Base-by-base conservation (phyloP, 192 early-diverging fungal species). In the Geranomyces michiganensis region DNA sequence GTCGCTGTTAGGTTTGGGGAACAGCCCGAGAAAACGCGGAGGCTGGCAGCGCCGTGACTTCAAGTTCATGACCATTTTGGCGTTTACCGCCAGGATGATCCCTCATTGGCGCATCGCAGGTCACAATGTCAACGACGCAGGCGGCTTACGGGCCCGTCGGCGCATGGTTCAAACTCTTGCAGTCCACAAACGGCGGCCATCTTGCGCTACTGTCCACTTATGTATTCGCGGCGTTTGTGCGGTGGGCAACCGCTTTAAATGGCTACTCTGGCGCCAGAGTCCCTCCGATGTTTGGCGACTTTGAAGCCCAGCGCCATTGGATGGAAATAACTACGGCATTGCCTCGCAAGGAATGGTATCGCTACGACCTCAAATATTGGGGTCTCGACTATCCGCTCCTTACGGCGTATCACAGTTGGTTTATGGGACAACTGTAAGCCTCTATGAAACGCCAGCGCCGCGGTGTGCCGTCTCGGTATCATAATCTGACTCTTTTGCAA, bases 251-350 rank as follows among this genome's bases (percentile, higher is more conserved):
- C 0, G 82, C 81, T 15, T 80, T 93, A 36, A 80, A 84, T 45
- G 86, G 85, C 8, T 92, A 95, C 67, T 95, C 93, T 62, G 93
- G 90, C 19, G 70, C 72, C 27, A 82, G 83, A 14, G 82, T 73
- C 3, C 90, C 91, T n/a, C 97, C 94, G 22, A 78, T 92, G 66
- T 91, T 81, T 78, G 97, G 97, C 41, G 97, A 99, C 78, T 99
- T 95, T 79, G 97, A 99, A 68, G 97, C 97, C 4, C 97, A 99
- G 72, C 82, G 97, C 29, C 97, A 99, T 77, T 99, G 97, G 97
- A 90, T 99, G 88, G 97, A 99, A 78, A 76, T 99, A 43, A 97
- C 97, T 1, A 76, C 81, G 5, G 88, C 94, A 62, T 70, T 96
- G 33, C 90, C 94, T 0, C 73, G 85, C 15, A 68, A 75, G 26